A percentile compares a stretch with the other conserved stretches of the same genome.
Evolutionary conservation across 169 alveolate genomes (phyloP).

Genomic region (Babesia ovata): DNA sequence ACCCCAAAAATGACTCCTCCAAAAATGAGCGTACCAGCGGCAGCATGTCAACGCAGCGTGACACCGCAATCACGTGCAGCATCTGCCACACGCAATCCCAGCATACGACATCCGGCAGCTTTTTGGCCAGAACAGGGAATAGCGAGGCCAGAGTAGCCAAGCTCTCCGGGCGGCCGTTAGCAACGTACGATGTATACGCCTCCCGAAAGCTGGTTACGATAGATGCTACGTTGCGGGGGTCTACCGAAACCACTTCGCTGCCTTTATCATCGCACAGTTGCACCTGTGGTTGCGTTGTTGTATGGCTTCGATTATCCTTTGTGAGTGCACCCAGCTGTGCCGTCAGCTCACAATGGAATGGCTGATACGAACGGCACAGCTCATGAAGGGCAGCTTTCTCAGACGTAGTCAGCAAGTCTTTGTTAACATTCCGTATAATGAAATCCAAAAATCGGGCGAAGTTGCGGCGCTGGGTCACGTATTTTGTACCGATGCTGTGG

Average conservation of each 20-base stretch:
- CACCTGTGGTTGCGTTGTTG: background rate
- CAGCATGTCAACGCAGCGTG: slow-evolving; percentile 18
- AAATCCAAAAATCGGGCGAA: slow-evolving; percentile 25
- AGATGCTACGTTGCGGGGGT: background rate
- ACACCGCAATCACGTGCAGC: background rate
- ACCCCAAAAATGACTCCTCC: slow-evolving; percentile 34
- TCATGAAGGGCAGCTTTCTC: background rate
- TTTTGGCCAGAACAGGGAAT: background rate
- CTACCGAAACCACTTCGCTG: background rate
- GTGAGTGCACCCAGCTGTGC: background rate
- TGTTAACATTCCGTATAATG: background rate
- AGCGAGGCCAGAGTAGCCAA: background rate
- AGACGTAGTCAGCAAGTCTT: background rate
- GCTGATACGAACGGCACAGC: background rate
- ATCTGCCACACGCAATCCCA: slow-evolving; percentile 32
- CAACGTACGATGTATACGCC: background rate
- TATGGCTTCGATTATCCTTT: background rate
- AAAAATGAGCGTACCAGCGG: slow-evolving; percentile 37
- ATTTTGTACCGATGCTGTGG: slow-evolving; percentile 8
- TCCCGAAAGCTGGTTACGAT: background rate
- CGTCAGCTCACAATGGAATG: background rate
- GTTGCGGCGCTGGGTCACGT: slow-evolving; percentile 8
- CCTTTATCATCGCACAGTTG: background rate
- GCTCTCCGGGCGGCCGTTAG: background rate
- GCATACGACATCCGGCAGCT: slow-evolving; percentile 5